phyloP scores from a whole-genome alignment of 495 filamentous ascomycete species.

The Neurospora tetrasperma region DNA sequence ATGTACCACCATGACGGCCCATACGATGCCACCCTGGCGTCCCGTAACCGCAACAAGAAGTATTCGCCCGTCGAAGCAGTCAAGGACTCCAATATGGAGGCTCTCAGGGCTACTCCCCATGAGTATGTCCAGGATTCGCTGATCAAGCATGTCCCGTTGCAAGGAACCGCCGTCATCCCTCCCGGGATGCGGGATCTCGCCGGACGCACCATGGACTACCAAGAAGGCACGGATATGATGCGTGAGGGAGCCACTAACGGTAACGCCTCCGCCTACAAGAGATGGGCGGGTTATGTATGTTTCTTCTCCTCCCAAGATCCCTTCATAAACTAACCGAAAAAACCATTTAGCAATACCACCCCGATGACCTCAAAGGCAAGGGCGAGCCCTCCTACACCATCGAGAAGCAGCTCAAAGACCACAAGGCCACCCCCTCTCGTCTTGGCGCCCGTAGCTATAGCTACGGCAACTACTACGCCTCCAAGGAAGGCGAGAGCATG shows the following conservation, averaged over 20 bases:
- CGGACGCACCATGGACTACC: slow-evolving; percentile 64
- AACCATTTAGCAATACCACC: slow-evolving; percentile 48
- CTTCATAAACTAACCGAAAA: slow-evolving; percentile 4
- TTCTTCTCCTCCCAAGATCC: background rate
- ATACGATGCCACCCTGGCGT: slow-evolving; percentile 71
- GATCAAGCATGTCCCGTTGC: slow-evolving; percentile 66
- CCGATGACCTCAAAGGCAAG: slow-evolving; percentile 68
- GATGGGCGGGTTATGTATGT: slow-evolving; percentile 58
- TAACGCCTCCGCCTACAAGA: slow-evolving; percentile 52
- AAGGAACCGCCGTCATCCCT: slow-evolving; percentile 69
- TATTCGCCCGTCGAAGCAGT: slow-evolving; percentile 72
- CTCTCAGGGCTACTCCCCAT: slow-evolving; percentile 69
- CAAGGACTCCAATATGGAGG: slow-evolving; percentile 59
- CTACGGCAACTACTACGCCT: slow-evolving; percentile 9
- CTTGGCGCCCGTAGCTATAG: background rate
- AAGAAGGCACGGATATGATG: slow-evolving; percentile 81
- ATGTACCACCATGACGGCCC: slow-evolving; percentile 88
- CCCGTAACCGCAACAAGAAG: slow-evolving; percentile 54
- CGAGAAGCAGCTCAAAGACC: slow-evolving; percentile 51
- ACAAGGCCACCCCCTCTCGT: slow-evolving; percentile 7
- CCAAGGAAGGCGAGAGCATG: background rate
- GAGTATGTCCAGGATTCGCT: slow-evolving; percentile 72
- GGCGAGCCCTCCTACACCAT: slow-evolving; percentile 64
- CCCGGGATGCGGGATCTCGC: slow-evolving; percentile 56
- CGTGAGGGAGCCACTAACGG: slow-evolving; percentile 50